Base-by-base conservation (phyloP, 331 rosid genomes). In the Dryas integrifolia region DNA sequence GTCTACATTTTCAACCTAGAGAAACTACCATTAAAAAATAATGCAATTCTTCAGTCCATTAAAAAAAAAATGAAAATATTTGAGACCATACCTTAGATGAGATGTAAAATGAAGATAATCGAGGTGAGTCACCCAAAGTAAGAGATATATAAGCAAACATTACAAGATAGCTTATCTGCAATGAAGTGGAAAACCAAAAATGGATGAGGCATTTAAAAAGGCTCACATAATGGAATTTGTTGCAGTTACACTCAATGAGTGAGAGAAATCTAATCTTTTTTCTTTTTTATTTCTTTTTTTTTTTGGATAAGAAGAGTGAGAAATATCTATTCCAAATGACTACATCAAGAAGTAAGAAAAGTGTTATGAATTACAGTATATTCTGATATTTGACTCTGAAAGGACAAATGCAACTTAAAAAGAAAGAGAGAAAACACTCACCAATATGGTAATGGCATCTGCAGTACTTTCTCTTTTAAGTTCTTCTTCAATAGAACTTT, bases 121-220 rank as follows among this genome's bases (percentile, higher is more conserved):
- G 86, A 46, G 92, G 96, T 44, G 88, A 85, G 77, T 95, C 96
- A 39, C 99, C 99, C 85, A 95, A 80, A 78, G 99, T 85, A 83
- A 95, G 96, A 81, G 99, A 95, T 67, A 95, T 92, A 77, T 95
- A 95, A 52, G 96, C 97, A 75, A 92, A 95, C 97, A 95, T 95
- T 82, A 95, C 99, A 52, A 95, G 89, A 72, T 95, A 95, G 89
- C 99, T 95, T 82, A 95, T 86, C 99, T 95, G 92, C 92, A 86
- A 67, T 44, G 67, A 74, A 80, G 66, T 39, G 35, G 14, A 69
- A 71, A 50, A 72, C 53, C 63, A 18, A 49, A 69, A 70, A 65
- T 58, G 18, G 68, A 59, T 59, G 76, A 74, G 49, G 65, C 12
- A 61, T 56, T 72, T 40, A 35, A 69, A 70, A 47, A 48, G 16